Conservation (phyloP, 176 grass and related monocot species). For the Oryza punctata region DNA sequence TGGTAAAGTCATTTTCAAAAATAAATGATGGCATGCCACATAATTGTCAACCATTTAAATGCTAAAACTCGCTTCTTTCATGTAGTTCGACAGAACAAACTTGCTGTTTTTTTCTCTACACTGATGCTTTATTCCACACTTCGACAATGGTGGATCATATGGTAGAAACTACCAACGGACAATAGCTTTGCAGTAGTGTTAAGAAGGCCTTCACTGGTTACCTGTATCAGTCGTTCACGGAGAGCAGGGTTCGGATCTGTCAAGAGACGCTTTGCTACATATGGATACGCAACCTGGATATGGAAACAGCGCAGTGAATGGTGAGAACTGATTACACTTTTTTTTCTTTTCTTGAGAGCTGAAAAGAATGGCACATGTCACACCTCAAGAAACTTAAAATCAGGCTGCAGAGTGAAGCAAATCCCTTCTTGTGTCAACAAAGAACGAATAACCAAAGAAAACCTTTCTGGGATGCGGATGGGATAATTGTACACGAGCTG, state of each 20-base stretch:
- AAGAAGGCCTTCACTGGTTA: slow-evolving; percentile 34
- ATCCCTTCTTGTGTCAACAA: slow-evolving; percentile 98
- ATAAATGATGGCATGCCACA: neutral
- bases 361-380: slow-evolving; percentile 21
- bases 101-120: neutral
- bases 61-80: too few species aligned
- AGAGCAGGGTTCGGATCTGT: slow-evolving; percentile 98
- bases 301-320: slow-evolving; percentile 28
- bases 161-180: neutral
- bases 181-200: neutral
- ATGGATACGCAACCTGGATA: slow-evolving; percentile 95
- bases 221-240: slow-evolving; percentile 94
- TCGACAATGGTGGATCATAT: neutral
- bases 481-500: slow-evolving; percentile 97
- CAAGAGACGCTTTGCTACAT: slow-evolving; percentile 90
- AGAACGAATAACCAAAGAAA: slow-evolving; percentile 98
- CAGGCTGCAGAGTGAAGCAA: slow-evolving; percentile 85
- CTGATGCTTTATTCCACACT: slow-evolving; percentile 7
- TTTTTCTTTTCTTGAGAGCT: slow-evolving; percentile 19
- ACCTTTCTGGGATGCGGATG: slow-evolving; percentile 95
- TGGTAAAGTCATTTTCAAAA: neutral
- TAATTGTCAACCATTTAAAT: neutral
- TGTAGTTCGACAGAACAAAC: slow-evolving; percentile 14
- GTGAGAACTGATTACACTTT: neutral
- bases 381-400: slow-evolving; percentile 99